A percentile compares a stretch with the other conserved stretches of the same genome.
Conservation (phyloP, 163 green algal genomes). For the Prototheca stagnorum region DNA sequence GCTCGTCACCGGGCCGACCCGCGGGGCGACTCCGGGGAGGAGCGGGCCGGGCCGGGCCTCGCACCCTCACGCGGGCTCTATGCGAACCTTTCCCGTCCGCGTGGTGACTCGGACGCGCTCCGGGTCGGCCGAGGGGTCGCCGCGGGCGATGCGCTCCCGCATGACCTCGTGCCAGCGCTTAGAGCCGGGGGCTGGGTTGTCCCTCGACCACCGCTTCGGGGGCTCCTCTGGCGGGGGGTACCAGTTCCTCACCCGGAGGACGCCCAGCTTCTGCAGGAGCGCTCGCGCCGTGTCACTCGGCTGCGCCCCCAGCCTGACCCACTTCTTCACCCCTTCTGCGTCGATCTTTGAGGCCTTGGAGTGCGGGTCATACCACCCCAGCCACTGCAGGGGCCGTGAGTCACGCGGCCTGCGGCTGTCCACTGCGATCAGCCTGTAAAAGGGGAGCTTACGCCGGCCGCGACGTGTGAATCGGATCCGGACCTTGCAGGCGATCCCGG, state of each 20-base stretch:
- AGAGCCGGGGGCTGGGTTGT: neutral
- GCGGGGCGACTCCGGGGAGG: neutral
- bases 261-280: slow-evolving; percentile 74
- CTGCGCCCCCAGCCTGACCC: slow-evolving; percentile 65
- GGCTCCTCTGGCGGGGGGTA: neutral
- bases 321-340: slow-evolving; percentile 87
- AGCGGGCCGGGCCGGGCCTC: neutral
- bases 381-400: slow-evolving; percentile 11
- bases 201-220: neutral
- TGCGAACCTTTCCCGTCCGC: neutral
- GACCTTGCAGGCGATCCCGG: too few relatives aligned
- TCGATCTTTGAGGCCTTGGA: slow-evolving; percentile 86
- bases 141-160: neutral
- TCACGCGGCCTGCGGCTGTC: too few relatives aligned
- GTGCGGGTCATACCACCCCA: slow-evolving; percentile 60
- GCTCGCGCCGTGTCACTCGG: slow-evolving; percentile 47
- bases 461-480: too few relatives aligned
- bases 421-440: too few relatives aligned
- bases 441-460: too few relatives aligned
- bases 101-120: too few relatives aligned
- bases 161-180: neutral
- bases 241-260: slow-evolving; percentile 17
- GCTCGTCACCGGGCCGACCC: neutral
- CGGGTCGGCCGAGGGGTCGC: too few relatives aligned
- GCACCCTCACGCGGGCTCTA: neutral